Base-by-base conservation (phyloP, 2,329 filamentous ascomycete species). In the Geoglossum cookeanum region DNA sequence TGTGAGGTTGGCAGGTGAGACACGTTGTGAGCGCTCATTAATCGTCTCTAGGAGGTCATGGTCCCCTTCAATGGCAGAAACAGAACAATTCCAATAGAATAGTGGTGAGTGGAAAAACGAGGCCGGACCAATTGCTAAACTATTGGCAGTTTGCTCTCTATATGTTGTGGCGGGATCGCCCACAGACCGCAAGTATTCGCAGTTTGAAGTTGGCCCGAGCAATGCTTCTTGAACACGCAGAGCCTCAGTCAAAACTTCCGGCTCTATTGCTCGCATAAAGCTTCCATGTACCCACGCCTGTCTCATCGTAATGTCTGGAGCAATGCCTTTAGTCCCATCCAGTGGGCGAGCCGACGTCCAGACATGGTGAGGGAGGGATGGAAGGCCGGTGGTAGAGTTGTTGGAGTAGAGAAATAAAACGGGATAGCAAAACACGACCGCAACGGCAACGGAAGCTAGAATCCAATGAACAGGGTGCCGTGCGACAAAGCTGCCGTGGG, bases 101-200 rank as follows among this genome's bases (percentile, higher is more conserved):
- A 91, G 70, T 1, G 86, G 85, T n/a, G 86, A 90, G 63, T 90
- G 85, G 64, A 86, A 86, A 62, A 86, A 85, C 84, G 84, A 88
- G 3, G 80, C 68, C 4, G 71, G 69, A 51, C 79, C 65, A 55
- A 73, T 68, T 1, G 58, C 61, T 37, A 5, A 22, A 32, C 37
- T 15, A 17, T n/a, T 32, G n/a, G n/a, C 9, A 35, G 15, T 9
- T 15, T 15, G 13, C 55, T n/a, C 37, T 27, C 42, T 8, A 22
- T 11, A 37, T 17, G 13, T 33, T 17, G 32, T 17, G 51, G n/a
- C 37, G 69, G 59, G 11, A 64, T 62, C 2, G 59, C 61, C n/a
- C 66, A 65, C 61, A 67, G 15, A 27, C 30, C 33, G 49, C n/a
- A 35, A 27, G 49, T 33, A 37, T n/a, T 22, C 49, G 49, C 49